These are phyloP conservation scores for Stagonosporopsis tanaceti DNA, from an alignment of 2,329 filamentous ascomycete genomes.

Conservation along the genomic window DNA sequence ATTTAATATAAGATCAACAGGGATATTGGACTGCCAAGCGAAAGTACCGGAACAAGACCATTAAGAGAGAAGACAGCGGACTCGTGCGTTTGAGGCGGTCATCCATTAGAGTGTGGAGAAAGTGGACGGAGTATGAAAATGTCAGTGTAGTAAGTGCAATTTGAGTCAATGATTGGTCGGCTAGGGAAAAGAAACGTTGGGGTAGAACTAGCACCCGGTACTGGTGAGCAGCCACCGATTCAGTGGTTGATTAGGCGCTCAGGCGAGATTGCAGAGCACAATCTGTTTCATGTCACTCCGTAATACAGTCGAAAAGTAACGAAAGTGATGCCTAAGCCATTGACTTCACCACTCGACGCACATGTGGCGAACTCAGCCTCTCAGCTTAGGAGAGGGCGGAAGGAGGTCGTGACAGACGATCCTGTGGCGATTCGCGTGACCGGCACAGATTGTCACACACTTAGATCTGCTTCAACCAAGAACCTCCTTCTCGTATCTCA, in stretches of 20 bases:
- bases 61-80: constrained; percentile 18
- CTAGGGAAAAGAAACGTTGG: not conserved
- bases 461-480: constrained; percentile 2
- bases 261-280: constrained; percentile 2
- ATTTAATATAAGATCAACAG: constrained; percentile 10
- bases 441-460: not conserved
- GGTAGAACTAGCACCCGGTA: constrained; percentile 4
- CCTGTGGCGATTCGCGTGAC: not conserved
- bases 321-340: not conserved
- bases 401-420: not conserved
- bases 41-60: constrained; percentile 19
- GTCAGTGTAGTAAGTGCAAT: not conserved
- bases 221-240: constrained; percentile 1
- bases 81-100: constrained; percentile 3
- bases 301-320: not conserved
- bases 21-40: constrained; percentile 12
- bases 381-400: not conserved
- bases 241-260: constrained; percentile 4
- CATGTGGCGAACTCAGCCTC: not conserved
- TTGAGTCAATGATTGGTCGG: not conserved
- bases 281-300: not conserved
- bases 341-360: not conserved
- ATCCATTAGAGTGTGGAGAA: constrained; percentile 2
- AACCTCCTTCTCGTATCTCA: not conserved
- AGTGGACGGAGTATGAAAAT: constrained; percentile 1